Evolutionary conservation across 2,329 filamentous ascomycete species (phyloP), one percentile per base, ranked within the genome.

Genomic region (Dactylellina cionopaga): DNA sequence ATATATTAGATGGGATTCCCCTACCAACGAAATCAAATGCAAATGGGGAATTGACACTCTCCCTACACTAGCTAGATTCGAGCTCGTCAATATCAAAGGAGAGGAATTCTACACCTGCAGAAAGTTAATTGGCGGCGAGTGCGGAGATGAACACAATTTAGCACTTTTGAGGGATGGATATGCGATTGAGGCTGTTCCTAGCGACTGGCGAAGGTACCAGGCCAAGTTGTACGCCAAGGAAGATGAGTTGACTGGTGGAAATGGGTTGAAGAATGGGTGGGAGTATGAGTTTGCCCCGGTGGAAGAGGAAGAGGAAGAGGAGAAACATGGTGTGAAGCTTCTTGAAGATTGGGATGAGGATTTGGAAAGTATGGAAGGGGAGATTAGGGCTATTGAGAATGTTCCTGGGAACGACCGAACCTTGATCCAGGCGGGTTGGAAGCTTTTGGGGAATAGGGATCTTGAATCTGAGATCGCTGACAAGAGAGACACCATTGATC

Each of bases 31-130:
- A 9, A 80, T 77, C 56, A 78, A 80, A 4, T 78, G 78, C 5
- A 77, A 75, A 17, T 82, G 80, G 80, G 76, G 75, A 33, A 73
- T 81, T 1, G 69, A 74, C 27, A 77, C 76, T 52, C 75, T 80
- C 15, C 81, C 81, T 1, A 78, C 80, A 1, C 44, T 82, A n/a
- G 77, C 79, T 5, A 79, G 79, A n/a, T 81, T 76, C 59, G 75
- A 81, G 72, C 72, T 71, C 11, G 75, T 80, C 2, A 74, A 78
- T 2, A 5, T 54, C 15, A 78, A 78, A 4, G 79, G 77, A 0
- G 75, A 79, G 62, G 74, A 79, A 43, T 75, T 78, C 5, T 78
- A 80, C 60, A 10, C 11, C 2, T 13, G 25, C n/a, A 54, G n/a
- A 25, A 19, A n/a, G 10, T 25, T 64, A 1, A 17, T 64, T 17